Evolutionary conservation across 441 rosid species (phyloP), one percentile per base, ranked within the genome.

Genomic region (Croton laevigatus): DNA sequence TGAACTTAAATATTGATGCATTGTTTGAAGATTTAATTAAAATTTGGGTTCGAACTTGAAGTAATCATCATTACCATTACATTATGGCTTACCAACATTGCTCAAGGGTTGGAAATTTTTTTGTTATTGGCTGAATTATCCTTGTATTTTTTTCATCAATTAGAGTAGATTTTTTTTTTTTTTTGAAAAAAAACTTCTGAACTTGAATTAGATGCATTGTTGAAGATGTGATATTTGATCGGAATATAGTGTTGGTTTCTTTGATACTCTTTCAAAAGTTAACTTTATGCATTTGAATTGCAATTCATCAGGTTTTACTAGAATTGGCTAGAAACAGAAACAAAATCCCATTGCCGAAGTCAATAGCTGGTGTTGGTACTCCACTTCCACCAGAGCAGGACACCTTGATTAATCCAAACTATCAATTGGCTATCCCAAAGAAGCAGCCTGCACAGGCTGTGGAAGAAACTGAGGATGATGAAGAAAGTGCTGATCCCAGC

Each of bases 361-460:
- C 93, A 34, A 79, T 87, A 27, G 73, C 87, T 19, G 94, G 88
- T 62, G 91, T 89, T 0, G 90, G 90, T 13, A 78, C 90, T 59
- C 84, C 94, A 0, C 96, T 92, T 1, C 99, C 98, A 6, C 93
- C 94, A 2, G 98, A 92, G 38, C 89, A 85, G 62, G 93, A 92
- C 78, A 87, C 93, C 2, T 71, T 94, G 83, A 80, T 91, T 57
- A 86, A 82, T 69, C 91, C 98, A 0, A 92, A 89, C 63, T 89
- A 90, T 78, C 99, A 94, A 64, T 88, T 92, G 3, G 88, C 79
- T 3, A 78, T 88, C 61, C 92, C 91, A 1, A 86, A 71, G 79
- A 89, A 83, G 82, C 87, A 81, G 46, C 66, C 85, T 17, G 77
- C 87, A 12, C 80, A 77, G 59, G 86, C 83, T 49, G 71, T 83